Evolutionary conservation across 306 rosid species (phyloP).

Genomic region (Cicer cuneatum): DNA sequence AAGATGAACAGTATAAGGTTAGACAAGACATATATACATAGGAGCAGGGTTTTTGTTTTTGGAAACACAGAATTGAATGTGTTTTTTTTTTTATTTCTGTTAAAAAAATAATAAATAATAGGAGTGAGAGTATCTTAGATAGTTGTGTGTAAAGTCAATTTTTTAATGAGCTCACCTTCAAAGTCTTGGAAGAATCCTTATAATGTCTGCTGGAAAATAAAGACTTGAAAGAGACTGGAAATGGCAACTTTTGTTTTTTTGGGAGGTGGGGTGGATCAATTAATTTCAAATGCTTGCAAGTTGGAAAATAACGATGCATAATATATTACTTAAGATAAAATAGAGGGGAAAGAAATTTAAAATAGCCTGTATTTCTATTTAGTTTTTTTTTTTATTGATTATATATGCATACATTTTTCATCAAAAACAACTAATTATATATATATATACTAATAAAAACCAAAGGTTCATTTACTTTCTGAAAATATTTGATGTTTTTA

Average conservation of each 20-base stretch:
- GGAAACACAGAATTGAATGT: slow-evolving; percentile 51
- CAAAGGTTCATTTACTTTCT: no score
- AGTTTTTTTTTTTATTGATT: background rate
- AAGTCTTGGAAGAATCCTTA: slow-evolving; percentile 34
- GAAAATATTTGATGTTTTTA: no score
- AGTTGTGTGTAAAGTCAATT: slow-evolving; percentile 45
- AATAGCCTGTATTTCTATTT: background rate
- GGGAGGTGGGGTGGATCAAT: slow-evolving; percentile 14
- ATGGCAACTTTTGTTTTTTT: slow-evolving; percentile 29
- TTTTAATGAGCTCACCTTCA: slow-evolving; percentile 34
- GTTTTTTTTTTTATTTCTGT: slow-evolving; percentile 33
- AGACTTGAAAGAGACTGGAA: slow-evolving; percentile 44
- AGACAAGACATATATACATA: slow-evolving; percentile 44
- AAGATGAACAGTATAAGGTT: slow-evolving; percentile 44
- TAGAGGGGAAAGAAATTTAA: background rate
- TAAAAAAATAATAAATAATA: slow-evolving; percentile 22
- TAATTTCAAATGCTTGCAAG: slow-evolving; percentile 24
- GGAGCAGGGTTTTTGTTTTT: slow-evolving; percentile 43
- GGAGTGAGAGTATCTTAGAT: slow-evolving; percentile 38
- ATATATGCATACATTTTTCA: no score
- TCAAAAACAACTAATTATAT: no score
- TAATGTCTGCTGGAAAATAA: slow-evolving; percentile 41
- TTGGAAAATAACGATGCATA: background rate
- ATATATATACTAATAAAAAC: no score
- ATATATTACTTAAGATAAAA: slow-evolving; percentile 21